Percentiles rank a stretch among this genome's conserved stretches.
Evolutionary conservation across 257 asterid genomes (phyloP).

Genomic region (Solanum microdontum): DNA sequence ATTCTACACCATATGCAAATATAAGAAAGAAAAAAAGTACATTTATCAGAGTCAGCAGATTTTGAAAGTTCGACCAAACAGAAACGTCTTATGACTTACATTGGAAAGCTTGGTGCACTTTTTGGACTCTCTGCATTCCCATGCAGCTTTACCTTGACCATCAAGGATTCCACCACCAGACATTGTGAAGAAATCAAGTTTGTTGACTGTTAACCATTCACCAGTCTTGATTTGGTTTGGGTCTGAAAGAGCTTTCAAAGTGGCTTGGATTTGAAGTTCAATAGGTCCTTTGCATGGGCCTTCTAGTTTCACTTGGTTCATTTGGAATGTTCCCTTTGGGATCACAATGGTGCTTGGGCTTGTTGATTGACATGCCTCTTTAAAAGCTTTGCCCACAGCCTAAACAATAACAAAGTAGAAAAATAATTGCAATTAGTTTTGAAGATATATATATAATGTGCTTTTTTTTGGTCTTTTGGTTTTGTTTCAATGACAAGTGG

Average conservation of each 20-base stretch:
- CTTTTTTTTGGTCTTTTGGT: background rate
- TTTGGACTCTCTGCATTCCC: constrained; percentile 8
- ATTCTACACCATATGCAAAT: constrained; percentile 4
- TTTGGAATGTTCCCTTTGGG: constrained; percentile 10
- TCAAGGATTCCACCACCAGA: constrained; percentile 17
- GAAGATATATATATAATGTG: no score
- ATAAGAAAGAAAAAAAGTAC: no score
- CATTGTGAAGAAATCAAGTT: constrained; percentile 8
- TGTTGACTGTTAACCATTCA: constrained; percentile 11
- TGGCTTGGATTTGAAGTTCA: constrained; percentile 10
- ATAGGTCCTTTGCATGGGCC: constrained; percentile 23
- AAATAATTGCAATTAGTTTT: no score
- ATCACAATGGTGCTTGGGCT: constrained; percentile 11
- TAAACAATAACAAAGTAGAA: background rate
- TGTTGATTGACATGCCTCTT: constrained; percentile 13
- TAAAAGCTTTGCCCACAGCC: constrained; percentile 22
- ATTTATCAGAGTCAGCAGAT: background rate
- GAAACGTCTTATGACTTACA: background rate
- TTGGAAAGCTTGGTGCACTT: constrained; percentile 10
- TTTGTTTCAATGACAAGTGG: background rate
- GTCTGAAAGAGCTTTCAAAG: constrained; percentile 12
- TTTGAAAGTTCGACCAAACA: background rate
- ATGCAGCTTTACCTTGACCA: constrained; percentile 21
- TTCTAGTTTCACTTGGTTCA: constrained; percentile 8
- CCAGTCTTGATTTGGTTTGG: background rate